Percentiles rank a stretch among this genome's conserved stretches.
These are phyloP conservation scores for Boletellus sp. DNA, from an alignment of 1,284 basidiomycete species.

Conservation along the genomic window DNA sequence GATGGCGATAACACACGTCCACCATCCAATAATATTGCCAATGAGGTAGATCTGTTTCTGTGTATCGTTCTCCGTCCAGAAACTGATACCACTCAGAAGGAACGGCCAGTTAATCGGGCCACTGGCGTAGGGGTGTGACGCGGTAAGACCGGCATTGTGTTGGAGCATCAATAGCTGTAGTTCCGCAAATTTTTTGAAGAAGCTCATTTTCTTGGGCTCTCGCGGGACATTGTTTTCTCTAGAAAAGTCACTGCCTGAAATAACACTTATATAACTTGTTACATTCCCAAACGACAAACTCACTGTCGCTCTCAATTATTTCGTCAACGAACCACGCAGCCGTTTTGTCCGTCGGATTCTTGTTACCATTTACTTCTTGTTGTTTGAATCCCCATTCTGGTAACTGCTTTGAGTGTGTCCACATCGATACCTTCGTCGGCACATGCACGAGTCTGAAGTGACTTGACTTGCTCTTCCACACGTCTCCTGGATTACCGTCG, in stretches of 20 bases:
- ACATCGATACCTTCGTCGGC: conserved; percentile 88
- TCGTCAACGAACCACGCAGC: conserved; percentile 89
- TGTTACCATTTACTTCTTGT: conserved; percentile 98
- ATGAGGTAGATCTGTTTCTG: conserved; percentile 95
- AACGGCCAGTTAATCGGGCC: conserved; percentile 98
- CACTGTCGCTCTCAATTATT: conserved; percentile 71
- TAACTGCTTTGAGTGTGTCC: conserved; percentile 83
- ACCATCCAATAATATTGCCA: conserved; percentile 94
- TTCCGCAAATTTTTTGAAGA: conserved; percentile 94
- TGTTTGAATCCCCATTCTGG: conserved; percentile 98
- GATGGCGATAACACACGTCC: conserved; percentile 83
- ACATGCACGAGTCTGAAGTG: conserved; percentile 89
- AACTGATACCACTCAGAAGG: conserved; percentile 91
- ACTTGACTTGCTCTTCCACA: conserved; percentile 88
- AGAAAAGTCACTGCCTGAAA: conserved; percentile 16
- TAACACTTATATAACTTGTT: not conserved
- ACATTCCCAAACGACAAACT: conserved; percentile 26
- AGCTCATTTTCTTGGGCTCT: conserved; percentile 78
- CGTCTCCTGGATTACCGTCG: conserved; percentile 71
- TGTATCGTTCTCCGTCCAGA: conserved; percentile 88
- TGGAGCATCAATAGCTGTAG: conserved; percentile 94
- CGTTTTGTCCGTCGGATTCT: conserved; percentile 80
- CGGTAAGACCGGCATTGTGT: conserved; percentile 94
- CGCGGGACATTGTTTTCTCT: conserved; percentile 44
- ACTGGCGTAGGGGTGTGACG: conserved; percentile 93